Base-by-base conservation (phyloP, 179 eudicot species). In the Beta lomatogona region DNA sequence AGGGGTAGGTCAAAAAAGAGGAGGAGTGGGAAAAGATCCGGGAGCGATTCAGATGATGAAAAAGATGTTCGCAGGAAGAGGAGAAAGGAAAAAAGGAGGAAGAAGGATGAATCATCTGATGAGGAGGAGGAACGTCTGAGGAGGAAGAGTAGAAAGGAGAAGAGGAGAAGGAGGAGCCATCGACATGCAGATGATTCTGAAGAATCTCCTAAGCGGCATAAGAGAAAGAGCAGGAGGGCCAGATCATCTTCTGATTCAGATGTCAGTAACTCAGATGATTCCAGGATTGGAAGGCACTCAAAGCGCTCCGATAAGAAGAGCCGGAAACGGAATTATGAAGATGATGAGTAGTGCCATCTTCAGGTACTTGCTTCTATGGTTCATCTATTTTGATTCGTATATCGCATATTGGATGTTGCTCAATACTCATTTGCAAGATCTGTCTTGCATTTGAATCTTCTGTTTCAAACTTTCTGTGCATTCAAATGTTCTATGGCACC, bases 1-100 rank as follows among this genome's bases (percentile, higher is more conserved):
- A 91, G 93, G 87, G 91, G 94, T 25, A 91, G 93, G 89, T 90
- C 95, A 15, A 90, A 85, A 91, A 92, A 87, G 84, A 88, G 90
- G 81, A 90, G 90, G 71, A 92, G 92, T 71, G 72, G 82, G 74
- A 92, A 90, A 87, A 87, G 86, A 83, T 75, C 75, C 5, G 88
- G 28, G 60, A 86, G 84, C 77, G 89, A 86, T 86, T 91, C 94
- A 6, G 91, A 89, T 61, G 93, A 89, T 19, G 92, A 90, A 72
- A 90, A 83, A 84, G 87, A 77, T 77, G 81, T 75, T 58, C 75
- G 88, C 21, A 89, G 88, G 81, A 93, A 84, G 90, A 85, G 85
- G 60, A 91, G 79, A 67, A 89, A 86, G 87, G 88, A 87, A 64
- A 92, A 85, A 84, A 86, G 94, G 83, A 89, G 94, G 81, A 90